A percentile compares a stretch with the other conserved stretches of the same genome.
Evolutionary conservation across 2,329 filamentous ascomycete genomes (phyloP).

Genomic region (Fusarium chaquense): DNA sequence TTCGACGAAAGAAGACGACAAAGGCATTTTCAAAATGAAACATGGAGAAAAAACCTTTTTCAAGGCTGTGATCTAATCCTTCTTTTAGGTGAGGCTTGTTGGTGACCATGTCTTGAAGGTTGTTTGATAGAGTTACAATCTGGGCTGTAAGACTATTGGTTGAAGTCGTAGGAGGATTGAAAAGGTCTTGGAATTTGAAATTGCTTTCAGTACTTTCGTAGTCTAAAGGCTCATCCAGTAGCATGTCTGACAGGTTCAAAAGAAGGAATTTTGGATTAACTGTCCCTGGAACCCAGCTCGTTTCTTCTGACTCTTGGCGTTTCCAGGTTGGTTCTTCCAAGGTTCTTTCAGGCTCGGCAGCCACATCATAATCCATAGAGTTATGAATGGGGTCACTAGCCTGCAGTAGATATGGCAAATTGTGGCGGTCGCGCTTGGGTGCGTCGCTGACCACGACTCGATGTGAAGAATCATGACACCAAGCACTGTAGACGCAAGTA

Average conservation of each 20-base stretch:
- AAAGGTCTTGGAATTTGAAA: background rate
- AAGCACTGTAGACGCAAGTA: constrained; percentile 20
- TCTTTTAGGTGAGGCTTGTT: constrained; percentile 19
- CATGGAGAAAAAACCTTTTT: constrained; percentile 5
- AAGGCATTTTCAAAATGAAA: constrained; percentile 23
- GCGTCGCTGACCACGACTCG: background rate
- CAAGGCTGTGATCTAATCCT: background rate
- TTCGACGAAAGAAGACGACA: constrained; percentile 5
- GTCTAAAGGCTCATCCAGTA: background rate
- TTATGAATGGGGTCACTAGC: constrained; percentile 9
- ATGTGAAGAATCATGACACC: constrained; percentile 21
- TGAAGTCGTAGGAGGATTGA: background rate
- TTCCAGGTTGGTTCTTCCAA: constrained; percentile 16
- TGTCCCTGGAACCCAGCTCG: background rate
- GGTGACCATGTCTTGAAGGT: background rate
- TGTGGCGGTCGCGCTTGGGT: background rate
- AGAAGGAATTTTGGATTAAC: constrained; percentile 24
- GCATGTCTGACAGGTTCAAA: constrained; percentile 16
- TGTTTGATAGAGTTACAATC: background rate
- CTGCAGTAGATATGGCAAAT: constrained; percentile 16
- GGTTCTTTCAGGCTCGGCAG: constrained; percentile 19
- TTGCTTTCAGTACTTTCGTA: fast-evolving
- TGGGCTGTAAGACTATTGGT: background rate
- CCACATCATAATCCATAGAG: constrained; percentile 16
- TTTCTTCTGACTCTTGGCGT: background rate